Conservation (phyloP, 75 land plant genomes). For the Picea glauca region DNA sequence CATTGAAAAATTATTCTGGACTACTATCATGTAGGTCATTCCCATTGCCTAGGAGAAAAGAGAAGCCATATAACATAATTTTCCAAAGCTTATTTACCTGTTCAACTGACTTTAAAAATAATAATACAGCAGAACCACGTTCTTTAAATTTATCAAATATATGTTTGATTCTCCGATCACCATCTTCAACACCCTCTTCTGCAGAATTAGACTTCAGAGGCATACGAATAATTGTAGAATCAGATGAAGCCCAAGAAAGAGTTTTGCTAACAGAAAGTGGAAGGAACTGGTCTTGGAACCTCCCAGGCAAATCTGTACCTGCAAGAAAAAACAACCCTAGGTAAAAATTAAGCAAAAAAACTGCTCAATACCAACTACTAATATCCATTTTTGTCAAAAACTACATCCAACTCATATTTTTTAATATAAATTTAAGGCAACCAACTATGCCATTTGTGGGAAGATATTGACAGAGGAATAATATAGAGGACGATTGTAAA, state of each 20-base stretch:
- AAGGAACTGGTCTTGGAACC: constrained; percentile 83
- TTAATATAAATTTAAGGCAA: neutral
- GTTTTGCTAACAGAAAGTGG: constrained; percentile 56
- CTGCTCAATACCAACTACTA: no score
- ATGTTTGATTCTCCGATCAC: constrained; percentile 33
- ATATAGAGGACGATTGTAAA: neutral
- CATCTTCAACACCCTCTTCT: constrained; percentile 36
- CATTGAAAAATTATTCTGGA: neutral
- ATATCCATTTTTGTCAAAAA: no score
- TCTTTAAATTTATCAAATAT: constrained; percentile 56
- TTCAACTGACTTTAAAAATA: constrained; percentile 75
- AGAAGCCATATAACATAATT: neutral
- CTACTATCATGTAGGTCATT: neutral
- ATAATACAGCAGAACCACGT: constrained; percentile 55
- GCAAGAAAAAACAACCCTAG: constrained; percentile 8
- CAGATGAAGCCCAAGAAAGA: constrained; percentile 44
- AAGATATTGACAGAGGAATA: neutral
- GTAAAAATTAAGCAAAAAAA: neutral
- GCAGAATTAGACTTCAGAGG: constrained; percentile 58
- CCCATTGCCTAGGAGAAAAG: neutral
- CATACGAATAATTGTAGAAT: constrained; percentile 84
- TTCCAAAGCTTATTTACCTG: constrained; percentile 49
- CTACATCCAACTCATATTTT: neutral
- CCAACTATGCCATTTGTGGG: neutral
- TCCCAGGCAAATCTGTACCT: constrained; percentile 78